Percentiles rank a stretch among this genome's conserved stretches.
phyloP scores from a whole-genome alignment of 768 basidiomycete genomes.

The Suillus fuscotomentosus region DNA sequence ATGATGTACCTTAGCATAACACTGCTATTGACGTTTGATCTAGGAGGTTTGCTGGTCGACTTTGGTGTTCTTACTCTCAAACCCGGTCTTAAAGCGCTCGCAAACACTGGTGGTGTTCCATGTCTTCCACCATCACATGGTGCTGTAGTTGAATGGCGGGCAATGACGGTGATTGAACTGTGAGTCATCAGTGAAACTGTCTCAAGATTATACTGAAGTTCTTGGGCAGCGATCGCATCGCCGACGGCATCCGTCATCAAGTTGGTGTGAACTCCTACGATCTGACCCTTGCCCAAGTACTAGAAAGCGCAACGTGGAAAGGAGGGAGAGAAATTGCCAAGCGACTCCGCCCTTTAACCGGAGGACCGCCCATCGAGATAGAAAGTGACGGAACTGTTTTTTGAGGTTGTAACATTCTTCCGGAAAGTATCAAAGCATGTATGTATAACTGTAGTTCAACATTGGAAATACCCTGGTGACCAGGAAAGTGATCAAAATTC shows the following conservation, averaged over 20 bases:
- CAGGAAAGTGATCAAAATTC: not conserved
- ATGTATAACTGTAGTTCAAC: not conserved
- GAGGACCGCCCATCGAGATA: constrained; percentile 86
- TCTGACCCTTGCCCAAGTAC: constrained; percentile 79
- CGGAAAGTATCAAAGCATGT: not conserved
- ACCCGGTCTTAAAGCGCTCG: constrained; percentile 45
- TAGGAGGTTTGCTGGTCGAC: constrained; percentile 88
- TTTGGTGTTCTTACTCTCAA: constrained; percentile 75
- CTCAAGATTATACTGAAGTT: constrained; percentile 6
- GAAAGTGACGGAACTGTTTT: constrained; percentile 85
- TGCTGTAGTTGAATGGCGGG: constrained; percentile 94
- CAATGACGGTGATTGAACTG: constrained; percentile 93
- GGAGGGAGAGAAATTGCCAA: constrained; percentile 93
- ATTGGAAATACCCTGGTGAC: not conserved
- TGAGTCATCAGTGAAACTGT: constrained; percentile 37
- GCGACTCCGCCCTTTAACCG: constrained; percentile 63
- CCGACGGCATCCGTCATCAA: constrained; percentile 60
- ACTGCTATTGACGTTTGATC: not conserved
- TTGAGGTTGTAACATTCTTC: constrained; percentile 25
- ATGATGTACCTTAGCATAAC: not conserved
- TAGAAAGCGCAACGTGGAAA: constrained; percentile 97
- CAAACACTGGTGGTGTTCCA: constrained; percentile 46
- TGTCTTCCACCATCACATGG: constrained; percentile 75
- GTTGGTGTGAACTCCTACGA: constrained; percentile 49
- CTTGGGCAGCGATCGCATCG: constrained; percentile 72